phyloP scores from a whole-genome alignment of 108 stramenopile genomes.

The Cyclostephanos invisitatus region DNA sequence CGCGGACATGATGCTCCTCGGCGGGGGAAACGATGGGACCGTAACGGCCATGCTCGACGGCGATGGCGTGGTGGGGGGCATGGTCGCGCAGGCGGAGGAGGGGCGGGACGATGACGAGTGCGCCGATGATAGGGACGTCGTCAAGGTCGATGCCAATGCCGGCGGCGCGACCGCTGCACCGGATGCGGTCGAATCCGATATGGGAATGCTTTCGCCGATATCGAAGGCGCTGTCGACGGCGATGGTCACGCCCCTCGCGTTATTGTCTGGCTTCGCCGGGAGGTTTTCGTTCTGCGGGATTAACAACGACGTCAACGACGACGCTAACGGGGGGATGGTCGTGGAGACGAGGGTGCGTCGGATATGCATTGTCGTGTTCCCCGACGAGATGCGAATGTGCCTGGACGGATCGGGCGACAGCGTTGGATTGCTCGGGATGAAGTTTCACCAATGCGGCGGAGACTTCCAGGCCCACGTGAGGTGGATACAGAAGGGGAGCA shows the following conservation, averaged over 20 bases:
- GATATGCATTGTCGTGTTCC: conserved; percentile 10
- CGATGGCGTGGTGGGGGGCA: neutral
- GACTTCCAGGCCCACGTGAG: conserved; percentile 49
- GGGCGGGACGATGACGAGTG: conserved; percentile 5
- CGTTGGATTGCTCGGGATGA: conserved; percentile 33
- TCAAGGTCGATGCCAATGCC: neutral
- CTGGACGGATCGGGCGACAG: neutral
- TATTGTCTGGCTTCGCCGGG: too few relatives aligned
- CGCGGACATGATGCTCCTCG: neutral
- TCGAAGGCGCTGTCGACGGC: too few relatives aligned
- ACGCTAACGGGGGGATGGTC: neutral
- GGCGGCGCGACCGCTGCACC: too few relatives aligned
- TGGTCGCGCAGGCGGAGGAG: neutral
- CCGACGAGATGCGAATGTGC: conserved; percentile 1
- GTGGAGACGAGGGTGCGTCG: neutral
- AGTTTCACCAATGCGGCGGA: conserved; percentile 20
- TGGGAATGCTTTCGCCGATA: too few relatives aligned
- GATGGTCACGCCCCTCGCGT: too few relatives aligned
- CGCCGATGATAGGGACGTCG: conserved; percentile 4
- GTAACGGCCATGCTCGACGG: neutral
- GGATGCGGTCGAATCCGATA: too few relatives aligned
- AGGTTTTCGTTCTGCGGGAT: conserved; percentile 3
- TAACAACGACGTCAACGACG: conserved; percentile 2
- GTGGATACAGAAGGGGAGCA: conserved; percentile 24
- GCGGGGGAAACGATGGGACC: neutral